phyloP scores from a whole-genome alignment of 331 rosid species.

The Rosa hybrid region DNA sequence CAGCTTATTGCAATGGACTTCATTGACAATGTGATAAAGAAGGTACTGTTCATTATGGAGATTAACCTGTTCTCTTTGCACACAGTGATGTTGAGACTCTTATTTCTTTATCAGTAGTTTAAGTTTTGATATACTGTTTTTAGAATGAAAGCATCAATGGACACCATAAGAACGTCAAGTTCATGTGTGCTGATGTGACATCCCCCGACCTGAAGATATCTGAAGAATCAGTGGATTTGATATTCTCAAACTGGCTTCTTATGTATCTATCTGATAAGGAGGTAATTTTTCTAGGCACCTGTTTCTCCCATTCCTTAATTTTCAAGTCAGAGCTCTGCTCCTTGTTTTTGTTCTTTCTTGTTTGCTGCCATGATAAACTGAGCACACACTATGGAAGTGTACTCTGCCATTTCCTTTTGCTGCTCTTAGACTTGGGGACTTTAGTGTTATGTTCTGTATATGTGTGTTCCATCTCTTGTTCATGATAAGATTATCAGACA shows the following conservation, averaged over 20 bases:
- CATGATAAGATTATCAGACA: background rate
- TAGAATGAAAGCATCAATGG: conserved; percentile 83
- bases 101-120: background rate
- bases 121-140: conserved; percentile 15
- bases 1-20: conserved; percentile 86
- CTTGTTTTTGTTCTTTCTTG: background rate
- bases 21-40: conserved; percentile 84
- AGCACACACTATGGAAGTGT: background rate
- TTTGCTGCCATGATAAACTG: background rate
- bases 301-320: background rate
- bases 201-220: conserved; percentile 63
- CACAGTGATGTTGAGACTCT: background rate
- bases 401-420: background rate
- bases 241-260: conserved; percentile 96
- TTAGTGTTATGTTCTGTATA: background rate
- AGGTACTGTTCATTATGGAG: conserved; percentile 45
- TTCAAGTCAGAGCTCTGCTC: background rate
- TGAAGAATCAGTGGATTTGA: conserved; percentile 69
- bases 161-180: conserved; percentile 75
- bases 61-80: background rate
- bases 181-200: conserved; percentile 89
- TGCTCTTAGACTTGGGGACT: background rate
- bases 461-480: background rate
- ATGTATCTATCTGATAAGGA: conserved; percentile 92
- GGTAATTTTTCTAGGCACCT: conserved; percentile 40